phyloP scores from a whole-genome alignment of 768 basidiomycete genomes.

The Butyriboletus loyo region DNA sequence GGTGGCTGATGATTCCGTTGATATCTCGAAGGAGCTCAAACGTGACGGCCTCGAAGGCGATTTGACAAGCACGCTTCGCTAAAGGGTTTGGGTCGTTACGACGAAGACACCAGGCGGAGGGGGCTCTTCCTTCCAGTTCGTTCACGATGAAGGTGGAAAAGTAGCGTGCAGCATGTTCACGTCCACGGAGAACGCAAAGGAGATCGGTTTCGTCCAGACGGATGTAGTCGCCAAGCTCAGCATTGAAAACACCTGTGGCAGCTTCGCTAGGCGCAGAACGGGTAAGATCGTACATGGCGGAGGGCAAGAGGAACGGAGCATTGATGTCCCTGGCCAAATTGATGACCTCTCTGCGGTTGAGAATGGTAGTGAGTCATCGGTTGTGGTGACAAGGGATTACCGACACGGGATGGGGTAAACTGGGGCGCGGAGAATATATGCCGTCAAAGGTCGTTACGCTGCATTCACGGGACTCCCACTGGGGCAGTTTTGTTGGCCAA shows the following conservation, averaged over 20 bases:
- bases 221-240: conserved; percentile 39
- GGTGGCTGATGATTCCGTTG: conserved; percentile 62
- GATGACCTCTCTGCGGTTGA: conserved; percentile 52
- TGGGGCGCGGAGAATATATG: conserved; percentile 52
- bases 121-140: conserved; percentile 63
- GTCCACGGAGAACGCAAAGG: conserved; percentile 58
- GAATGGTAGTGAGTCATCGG: conserved; percentile 6
- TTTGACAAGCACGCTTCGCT: conserved; percentile 56
- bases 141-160: conserved; percentile 76
- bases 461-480: conserved; percentile 70
- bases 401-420: conserved; percentile 68
- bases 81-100: conserved; percentile 44
- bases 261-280: conserved; percentile 63
- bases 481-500: conserved; percentile 61
- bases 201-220: conserved; percentile 49
- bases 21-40: conserved; percentile 74
- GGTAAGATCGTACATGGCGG: conserved; percentile 80
- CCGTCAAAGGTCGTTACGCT: conserved; percentile 48
- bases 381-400: conserved; percentile 22
- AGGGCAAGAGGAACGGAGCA: conserved; percentile 58
- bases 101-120: conserved; percentile 48
- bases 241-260: conserved; percentile 47
- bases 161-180: conserved; percentile 70
- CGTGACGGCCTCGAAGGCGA: conserved; percentile 70
- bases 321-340: conserved; percentile 59